These are phyloP conservation scores for Cordyceps fumosorosea DNA, from an alignment of 2,329 filamentous ascomycete genomes.

Conservation along the genomic window DNA sequence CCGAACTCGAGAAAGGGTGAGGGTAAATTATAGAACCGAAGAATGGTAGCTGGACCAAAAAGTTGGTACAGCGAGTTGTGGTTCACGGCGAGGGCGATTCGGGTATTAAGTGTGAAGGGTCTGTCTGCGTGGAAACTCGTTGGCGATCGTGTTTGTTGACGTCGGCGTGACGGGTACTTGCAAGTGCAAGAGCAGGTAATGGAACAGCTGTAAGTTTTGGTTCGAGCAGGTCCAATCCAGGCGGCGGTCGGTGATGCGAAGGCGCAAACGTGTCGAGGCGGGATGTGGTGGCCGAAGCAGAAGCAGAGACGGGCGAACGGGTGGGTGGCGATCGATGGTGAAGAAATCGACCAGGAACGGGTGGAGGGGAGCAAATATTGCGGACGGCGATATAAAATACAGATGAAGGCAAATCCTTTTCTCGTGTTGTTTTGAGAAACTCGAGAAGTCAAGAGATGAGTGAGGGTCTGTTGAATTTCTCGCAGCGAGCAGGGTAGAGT, in stretches of 20 bases:
- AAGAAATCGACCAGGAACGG: not conserved
- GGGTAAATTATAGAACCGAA: constrained; percentile 27
- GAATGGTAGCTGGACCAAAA: constrained; percentile 15
- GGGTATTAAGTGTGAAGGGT: not conserved
- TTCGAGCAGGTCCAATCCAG: not conserved
- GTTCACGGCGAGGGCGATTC: not conserved
- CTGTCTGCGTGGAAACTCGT: not conserved
- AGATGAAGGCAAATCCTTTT: constrained; percentile 11
- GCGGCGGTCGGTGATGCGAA: not conserved
- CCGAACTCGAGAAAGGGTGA: not conserved
- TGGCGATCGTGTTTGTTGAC: not conserved
- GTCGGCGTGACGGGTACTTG: not conserved
- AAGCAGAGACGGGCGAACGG: not conserved
- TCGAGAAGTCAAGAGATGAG: not conserved
- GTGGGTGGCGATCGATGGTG: not conserved
- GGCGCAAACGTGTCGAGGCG: not conserved
- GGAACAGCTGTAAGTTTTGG: not conserved
- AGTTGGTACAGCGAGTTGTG: not conserved
- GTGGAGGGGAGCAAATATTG: not conserved
- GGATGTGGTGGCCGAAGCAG: not conserved
- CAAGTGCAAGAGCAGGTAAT: not conserved
- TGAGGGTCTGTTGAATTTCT: not conserved
- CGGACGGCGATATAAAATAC: constrained; percentile 11
- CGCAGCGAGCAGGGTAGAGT: not conserved
- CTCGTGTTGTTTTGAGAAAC: no score